A percentile compares a stretch with the other conserved stretches of the same genome.
Conservation (phyloP, 768 basidiomycete genomes). For the Amanita brunnescens region DNA sequence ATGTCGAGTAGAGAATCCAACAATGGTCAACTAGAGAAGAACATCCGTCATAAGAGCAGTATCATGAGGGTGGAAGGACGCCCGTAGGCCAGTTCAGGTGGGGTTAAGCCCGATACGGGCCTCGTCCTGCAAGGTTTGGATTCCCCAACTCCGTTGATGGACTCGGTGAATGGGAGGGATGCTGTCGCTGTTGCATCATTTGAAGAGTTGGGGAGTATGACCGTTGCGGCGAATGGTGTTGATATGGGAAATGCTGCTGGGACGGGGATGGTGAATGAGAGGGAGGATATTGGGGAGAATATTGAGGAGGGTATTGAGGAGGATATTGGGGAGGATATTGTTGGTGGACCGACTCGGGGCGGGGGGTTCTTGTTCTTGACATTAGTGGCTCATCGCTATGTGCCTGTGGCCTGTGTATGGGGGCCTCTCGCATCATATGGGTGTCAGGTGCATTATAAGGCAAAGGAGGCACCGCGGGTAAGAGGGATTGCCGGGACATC, state of each 20-base stretch:
- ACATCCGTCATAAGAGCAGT: background rate
- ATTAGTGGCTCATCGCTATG: constrained; percentile 16
- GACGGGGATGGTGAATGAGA: constrained; percentile 1
- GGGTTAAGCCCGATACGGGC: constrained; percentile 19
- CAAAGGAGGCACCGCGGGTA: constrained; percentile 34
- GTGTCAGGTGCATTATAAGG: constrained; percentile 27
- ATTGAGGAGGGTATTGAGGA: too few species aligned
- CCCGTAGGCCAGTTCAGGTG: background rate
- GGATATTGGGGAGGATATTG: constrained; percentile 11
- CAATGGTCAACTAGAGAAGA: background rate
- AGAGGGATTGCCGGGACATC: constrained; percentile 30
- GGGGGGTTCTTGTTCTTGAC: constrained; percentile 4
- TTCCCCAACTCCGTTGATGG: constrained; percentile 10
- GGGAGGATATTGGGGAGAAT: too few species aligned
- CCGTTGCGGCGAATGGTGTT: constrained; percentile 13
- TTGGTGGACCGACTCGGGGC: constrained; percentile 11
- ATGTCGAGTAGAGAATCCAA: background rate
- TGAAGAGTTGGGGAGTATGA: background rate
- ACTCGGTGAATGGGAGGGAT: constrained; percentile 3
- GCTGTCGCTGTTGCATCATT: background rate
- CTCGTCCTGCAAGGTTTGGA: constrained; percentile 28
- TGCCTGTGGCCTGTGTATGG: constrained; percentile 52
- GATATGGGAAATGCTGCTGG: constrained; percentile 9
- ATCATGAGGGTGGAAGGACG: too few species aligned
- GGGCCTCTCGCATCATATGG: constrained; percentile 46